Evolutionary conservation across 805 yeast species (phyloP), one percentile per base, ranked within the genome.

Genomic region (Torulaspora maleeae): DNA sequence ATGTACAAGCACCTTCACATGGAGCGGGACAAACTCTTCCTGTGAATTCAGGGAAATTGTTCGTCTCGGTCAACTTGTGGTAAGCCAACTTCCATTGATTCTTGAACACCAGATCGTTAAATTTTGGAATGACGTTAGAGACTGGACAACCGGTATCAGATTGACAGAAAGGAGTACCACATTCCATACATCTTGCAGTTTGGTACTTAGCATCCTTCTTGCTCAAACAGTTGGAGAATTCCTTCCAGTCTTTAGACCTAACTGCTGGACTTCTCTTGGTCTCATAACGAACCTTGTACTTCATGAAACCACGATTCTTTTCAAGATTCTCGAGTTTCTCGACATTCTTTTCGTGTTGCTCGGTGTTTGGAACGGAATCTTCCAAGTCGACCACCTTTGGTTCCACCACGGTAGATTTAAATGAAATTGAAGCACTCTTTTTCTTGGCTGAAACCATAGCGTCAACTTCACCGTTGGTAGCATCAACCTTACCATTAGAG

Each of bases 11-110:
- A 58, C 97, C 97, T 69, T 90, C 95, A 74, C 99, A 91, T 53
- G 99, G 99, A 50, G 98, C 98, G 17, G 99, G 99, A 72, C 99
- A 91, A 52, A 91, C 91, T 71, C 97, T 82, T 50, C 97, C 96
- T 49, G 98, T 91, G 63, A 93, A 91, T 71, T 93, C 98, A 17
- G 98, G 98, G 85, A 93, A 91, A 72, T 93, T 91, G 74, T 91
- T 91, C 50, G 99, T 93, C 90, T 89, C 91, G 64, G 86, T 71
- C 65, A 91, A 76, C 58, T 96, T 78, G 65, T 89, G 91, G 59
- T 89, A 75, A 15, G 99, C 99, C 59, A 88, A 90, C 61, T 75
- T 80, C 98, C 98, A 91, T 64, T 91, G 81, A 68, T 88, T 91
- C 68, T 89, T 79, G 79, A 89, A 91, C 15, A 91, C 96, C 56